Percentiles rank a stretch among this genome's conserved stretches.
phyloP scores from a whole-genome alignment of 2,329 filamentous ascomycete genomes.

The Colletotrichum gloeosporioides region DNA sequence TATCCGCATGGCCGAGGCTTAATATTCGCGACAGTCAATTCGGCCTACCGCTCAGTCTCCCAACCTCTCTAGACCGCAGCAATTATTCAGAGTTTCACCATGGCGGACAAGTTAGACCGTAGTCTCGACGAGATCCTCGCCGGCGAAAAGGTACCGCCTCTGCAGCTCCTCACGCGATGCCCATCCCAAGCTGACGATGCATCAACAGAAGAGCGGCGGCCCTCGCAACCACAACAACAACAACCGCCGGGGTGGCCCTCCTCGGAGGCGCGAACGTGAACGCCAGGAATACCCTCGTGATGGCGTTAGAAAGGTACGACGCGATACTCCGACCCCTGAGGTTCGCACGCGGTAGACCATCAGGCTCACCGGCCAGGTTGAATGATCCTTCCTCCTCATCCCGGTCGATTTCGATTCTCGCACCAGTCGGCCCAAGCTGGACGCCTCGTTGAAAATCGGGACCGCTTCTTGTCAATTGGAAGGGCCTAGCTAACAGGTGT shows the following conservation, averaged over 20 bases:
- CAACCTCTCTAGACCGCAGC: neutral
- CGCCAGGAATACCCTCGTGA: conserved; percentile 70
- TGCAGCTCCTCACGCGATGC: conserved; percentile 26
- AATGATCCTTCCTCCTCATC: conserved; percentile 24
- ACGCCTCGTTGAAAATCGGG: conserved; percentile 12
- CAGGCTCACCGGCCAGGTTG: conserved; percentile 17
- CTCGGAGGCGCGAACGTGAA: conserved; percentile 32
- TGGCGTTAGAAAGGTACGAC: conserved; percentile 84
- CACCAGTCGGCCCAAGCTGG: neutral
- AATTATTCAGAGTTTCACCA: conserved; percentile 21
- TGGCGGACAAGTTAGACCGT: conserved; percentile 54
- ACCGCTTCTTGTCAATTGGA: conserved; percentile 9
- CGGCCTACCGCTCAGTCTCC: neutral
- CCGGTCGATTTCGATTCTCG: conserved; percentile 12
- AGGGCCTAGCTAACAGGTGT: conserved; percentile 38
- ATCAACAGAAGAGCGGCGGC: conserved; percentile 31
- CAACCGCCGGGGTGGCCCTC: conserved; percentile 23
- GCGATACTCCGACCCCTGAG: neutral
- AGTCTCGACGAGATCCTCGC: conserved; percentile 61
- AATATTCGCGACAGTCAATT: neutral
- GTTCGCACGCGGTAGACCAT: neutral
- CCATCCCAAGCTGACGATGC: neutral
- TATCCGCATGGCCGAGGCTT: neutral
- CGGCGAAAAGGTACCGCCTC: conserved; percentile 48
- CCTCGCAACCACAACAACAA: conserved; percentile 32